Evolutionary conservation across 2,329 filamentous ascomycete genomes (phyloP), one percentile per base, ranked within the genome.

Genomic region (Ceratocystis lukuohia): DNA sequence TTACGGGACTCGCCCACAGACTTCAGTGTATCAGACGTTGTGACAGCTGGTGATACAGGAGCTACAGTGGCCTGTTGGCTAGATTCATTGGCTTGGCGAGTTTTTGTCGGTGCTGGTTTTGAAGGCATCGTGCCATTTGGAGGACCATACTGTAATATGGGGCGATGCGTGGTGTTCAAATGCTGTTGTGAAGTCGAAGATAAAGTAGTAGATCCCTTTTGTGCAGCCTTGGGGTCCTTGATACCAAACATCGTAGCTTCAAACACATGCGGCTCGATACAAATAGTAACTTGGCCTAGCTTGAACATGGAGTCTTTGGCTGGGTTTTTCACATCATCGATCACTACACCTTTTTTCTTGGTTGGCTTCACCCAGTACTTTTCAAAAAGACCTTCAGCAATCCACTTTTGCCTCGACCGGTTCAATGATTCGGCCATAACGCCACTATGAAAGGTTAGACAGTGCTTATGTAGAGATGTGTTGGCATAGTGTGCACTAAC

Each of bases 251-350:
- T 83, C 61, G 83, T 87, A 17, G 88, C 88, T 70, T 91, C 88
- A 70, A 94, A 84, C 56, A 88, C 83, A 72, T 94, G 88, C 57
- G 90, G 90, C 74, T 92, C 89, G 68, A 92, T 84, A 25, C 84
- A 87, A 69, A 95, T 84, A 44, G 85, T 85, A 69, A 89, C 85
- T 70, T 82, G 83, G 70, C 90, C 89, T 25, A 90, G 81, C 74
- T 86, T 88, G 69, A 81, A 79, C 85, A 91, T 89, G 69, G 81
- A 85, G 59, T 90, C 83, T 74, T 88, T 85, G 69, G 85, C 76
- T 1, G 86, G 86, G 71, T 89, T 88, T 70, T 85, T 84, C 5
- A 82, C 78, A 64, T 86, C 83, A 70, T 87, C 85, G 65, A 82
- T 80, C 37, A 61, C 66, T 2, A 83, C 81, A 56, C 86, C 84